Base-by-base conservation (phyloP, 2,329 filamentous ascomycete species). In the Hymenoscyphus fructigenus region DNA sequence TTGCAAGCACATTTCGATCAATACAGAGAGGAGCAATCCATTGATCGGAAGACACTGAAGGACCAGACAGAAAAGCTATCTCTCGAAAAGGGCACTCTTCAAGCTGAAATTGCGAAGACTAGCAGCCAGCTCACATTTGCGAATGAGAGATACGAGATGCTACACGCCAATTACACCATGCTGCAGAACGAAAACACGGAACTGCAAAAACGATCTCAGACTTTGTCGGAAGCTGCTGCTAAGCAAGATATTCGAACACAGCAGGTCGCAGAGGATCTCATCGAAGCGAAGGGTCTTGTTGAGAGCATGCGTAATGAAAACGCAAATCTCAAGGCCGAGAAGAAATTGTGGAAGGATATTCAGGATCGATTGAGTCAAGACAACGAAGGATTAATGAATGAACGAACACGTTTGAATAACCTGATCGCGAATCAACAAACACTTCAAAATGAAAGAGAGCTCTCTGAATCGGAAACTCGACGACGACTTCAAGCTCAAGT, bases 261-360 rank as follows among this genome's bases (percentile, higher is more conserved):
- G 73, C 93, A 97, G 77, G 91, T 94, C 32, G 93, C 92, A 0
- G 94, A 98, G 77, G 94, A 99, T 71, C 84, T 98, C 5, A 88
- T 98, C 10, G 95, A 97, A 76, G 88, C 91, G 5, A 90, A 89
- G 75, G 90, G 90, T 36, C 80, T 94, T 61, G 82, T 91, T 3
- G 94, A 99, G 74, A 93, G 92, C 73, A 85, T 97, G 77, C 90
- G 93, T 61, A 93, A 92, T 69, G 95, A 99, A 76, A 92, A 89
- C 62, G 89, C 93, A 17, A 97, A 98, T 74, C 85, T 97, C 38
- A 97, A 96, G 77, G 93, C 94, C 0, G 94, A 98, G 78, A 97
- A 97, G 79, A 91, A 92, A 44, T 83, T 99, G 10, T 97, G 91
- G 91, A 96, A 95, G 80, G 92, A 90, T 63, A 96, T 97, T 38